Conservation (phyloP, 352 stramenopile genomes). For the Pythium brassicae region DNA sequence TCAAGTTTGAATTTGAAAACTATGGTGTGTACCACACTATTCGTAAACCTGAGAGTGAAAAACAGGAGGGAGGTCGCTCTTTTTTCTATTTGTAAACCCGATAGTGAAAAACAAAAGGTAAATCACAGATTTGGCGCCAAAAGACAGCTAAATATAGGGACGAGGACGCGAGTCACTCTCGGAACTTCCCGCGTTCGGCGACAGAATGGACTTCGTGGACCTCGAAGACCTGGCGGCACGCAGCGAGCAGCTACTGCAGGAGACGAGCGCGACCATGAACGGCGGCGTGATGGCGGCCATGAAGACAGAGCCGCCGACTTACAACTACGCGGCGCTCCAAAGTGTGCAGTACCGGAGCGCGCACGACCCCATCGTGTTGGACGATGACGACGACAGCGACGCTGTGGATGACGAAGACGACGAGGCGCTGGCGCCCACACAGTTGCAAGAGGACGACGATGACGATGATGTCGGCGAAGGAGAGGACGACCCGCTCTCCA, state of each 20-base stretch:
- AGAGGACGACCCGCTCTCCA: background rate
- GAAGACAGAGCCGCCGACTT: background rate
- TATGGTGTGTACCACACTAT: background rate
- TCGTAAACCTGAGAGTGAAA: background rate
- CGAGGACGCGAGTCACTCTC: too few species aligned
- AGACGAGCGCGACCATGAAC: background rate
- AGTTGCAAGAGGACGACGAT: constrained; percentile 12
- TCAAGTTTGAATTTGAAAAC: constrained; percentile 5
- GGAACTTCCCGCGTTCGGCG: too few species aligned
- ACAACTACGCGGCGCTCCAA: constrained; percentile 5
- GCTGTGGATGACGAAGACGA: background rate
- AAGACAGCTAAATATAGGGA: background rate
- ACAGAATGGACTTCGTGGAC: background rate
- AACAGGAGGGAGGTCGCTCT: background rate
- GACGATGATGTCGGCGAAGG: constrained; percentile 11
- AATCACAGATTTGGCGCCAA: background rate
- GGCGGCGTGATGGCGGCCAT: background rate
- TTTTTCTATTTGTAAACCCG: too few species aligned
- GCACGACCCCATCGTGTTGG: constrained; percentile 7
- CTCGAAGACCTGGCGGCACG: background rate
- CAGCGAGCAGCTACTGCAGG: background rate
- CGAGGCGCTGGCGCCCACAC: background rate
- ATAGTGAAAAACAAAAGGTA: background rate
- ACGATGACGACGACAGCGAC: constrained; percentile 9
- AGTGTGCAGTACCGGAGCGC: background rate